Evolutionary conservation across 176 grass and related monocot species (phyloP).

Genomic region (Eragrostis curvula): DNA sequence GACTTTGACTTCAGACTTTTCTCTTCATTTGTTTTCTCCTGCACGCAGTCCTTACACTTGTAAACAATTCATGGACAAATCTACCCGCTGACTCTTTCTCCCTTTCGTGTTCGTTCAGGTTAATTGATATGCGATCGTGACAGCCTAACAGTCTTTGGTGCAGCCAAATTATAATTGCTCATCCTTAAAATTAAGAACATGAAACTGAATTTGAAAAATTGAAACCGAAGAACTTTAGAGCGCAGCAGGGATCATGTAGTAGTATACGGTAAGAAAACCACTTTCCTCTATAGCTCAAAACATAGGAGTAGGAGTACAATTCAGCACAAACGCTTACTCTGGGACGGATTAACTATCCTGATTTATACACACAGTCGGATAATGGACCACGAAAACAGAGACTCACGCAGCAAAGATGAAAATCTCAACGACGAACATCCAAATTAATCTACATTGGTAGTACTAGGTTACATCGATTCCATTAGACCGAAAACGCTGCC

Average conservation of each 20-base stretch:
- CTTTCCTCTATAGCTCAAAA: too few species aligned
- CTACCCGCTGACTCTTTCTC: not conserved
- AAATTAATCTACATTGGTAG: not conserved
- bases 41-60: not conserved
- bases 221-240: too few species aligned
- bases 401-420: not conserved
- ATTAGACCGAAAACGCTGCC: not conserved
- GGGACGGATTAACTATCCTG: not conserved
- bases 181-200: not conserved
- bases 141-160: not conserved
- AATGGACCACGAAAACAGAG: not conserved
- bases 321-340: not conserved
- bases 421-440: not conserved
- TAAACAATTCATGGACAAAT: not conserved
- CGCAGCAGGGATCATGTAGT: not conserved
- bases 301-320: too few species aligned
- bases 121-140: not conserved
- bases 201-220: not conserved
- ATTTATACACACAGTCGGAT: not conserved
- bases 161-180: not conserved
- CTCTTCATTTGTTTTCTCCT: not conserved
- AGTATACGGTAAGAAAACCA: not conserved
- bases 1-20: slow-evolving; percentile 22
- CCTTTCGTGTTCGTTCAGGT: not conserved
- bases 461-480: not conserved